Conservation (phyloP, 768 basidiomycete species). For the Naematelia encephala region DNA sequence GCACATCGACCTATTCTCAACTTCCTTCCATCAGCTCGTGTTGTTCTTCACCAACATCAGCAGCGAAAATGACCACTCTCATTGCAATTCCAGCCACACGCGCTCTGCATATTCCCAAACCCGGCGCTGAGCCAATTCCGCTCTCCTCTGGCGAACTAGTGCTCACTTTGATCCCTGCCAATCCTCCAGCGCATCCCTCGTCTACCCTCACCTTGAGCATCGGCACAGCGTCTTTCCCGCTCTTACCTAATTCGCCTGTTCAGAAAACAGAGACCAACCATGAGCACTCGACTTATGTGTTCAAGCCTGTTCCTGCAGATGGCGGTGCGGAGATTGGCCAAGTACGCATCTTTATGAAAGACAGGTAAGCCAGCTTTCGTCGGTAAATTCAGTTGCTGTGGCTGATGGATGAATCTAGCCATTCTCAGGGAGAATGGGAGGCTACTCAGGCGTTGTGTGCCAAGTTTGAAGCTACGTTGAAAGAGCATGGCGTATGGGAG, state of each 20-base stretch:
- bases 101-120: slow-evolving; percentile 41
- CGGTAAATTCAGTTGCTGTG: slow-evolving; percentile 1
- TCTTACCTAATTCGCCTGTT: slow-evolving; percentile 36
- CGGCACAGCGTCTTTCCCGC: slow-evolving; percentile 39
- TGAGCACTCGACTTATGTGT: slow-evolving; percentile 42
- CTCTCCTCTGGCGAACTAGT: slow-evolving; percentile 40
- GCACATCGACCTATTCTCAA: not conserved
- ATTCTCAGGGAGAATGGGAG: slow-evolving; percentile 41
- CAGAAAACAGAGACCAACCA: slow-evolving; percentile 36
- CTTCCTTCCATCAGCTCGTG: not conserved
- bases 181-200: slow-evolving; percentile 38
- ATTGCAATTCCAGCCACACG: slow-evolving; percentile 30
- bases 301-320: slow-evolving; percentile 38
- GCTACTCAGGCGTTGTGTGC: slow-evolving; percentile 34
- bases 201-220: slow-evolving; percentile 40
- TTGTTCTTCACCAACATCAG: not conserved
- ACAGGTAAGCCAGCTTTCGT: slow-evolving; percentile 27
- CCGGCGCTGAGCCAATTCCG: slow-evolving; percentile 23
- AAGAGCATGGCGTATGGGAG: slow-evolving; percentile 41
- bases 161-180: slow-evolving; percentile 41
- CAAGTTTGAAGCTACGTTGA: slow-evolving; percentile 35
- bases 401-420: slow-evolving; percentile 13
- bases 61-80: slow-evolving; percentile 37
- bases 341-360: slow-evolving; percentile 38
- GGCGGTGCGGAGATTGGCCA: slow-evolving; percentile 38